These are phyloP conservation scores for Parachaetomium inaequale DNA, from an alignment of 495 filamentous ascomycete species.

Conservation along the genomic window DNA sequence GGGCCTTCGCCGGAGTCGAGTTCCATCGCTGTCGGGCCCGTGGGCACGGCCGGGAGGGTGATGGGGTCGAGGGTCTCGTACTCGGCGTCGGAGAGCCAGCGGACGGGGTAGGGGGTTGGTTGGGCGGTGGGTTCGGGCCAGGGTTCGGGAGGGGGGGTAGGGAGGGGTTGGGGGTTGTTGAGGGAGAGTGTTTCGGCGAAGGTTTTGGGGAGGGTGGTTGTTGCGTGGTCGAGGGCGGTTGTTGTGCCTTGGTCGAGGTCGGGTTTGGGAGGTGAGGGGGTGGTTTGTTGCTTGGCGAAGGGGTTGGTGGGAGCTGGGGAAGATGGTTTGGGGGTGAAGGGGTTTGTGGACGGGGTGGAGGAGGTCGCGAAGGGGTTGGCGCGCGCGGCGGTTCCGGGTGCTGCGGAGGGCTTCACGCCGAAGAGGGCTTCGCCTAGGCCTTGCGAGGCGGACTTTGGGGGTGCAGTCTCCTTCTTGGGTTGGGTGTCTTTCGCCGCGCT, in stretches of 20 bases:
- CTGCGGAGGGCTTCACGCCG: slow-evolving; percentile 41
- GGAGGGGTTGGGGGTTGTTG: slow-evolving; percentile 38
- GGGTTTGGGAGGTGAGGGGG: slow-evolving; percentile 4
- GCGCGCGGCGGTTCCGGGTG: slow-evolving; percentile 27
- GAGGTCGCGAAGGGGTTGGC: slow-evolving; percentile 50
- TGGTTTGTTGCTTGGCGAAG: slow-evolving; percentile 28
- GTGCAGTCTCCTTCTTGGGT: slow-evolving; percentile 10
- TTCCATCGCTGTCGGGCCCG: slow-evolving; percentile 53
- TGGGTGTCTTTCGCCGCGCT: slow-evolving; percentile 21
- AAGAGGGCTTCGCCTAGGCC: slow-evolving; percentile 56
- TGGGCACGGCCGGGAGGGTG: slow-evolving; percentile 40
- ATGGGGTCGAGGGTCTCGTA: slow-evolving; percentile 74
- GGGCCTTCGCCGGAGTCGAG: slow-evolving; percentile 42
- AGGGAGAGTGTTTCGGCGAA: slow-evolving; percentile 62
- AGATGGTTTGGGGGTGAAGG: slow-evolving; percentile 34
- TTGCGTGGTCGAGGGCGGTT: slow-evolving; percentile 26
- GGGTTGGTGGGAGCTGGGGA: slow-evolving; percentile 28
- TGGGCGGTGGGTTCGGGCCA: slow-evolving; percentile 69
- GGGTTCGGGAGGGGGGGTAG: slow-evolving; percentile 53
- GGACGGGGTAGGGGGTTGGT: slow-evolving; percentile 67
- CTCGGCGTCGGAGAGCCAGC: slow-evolving; percentile 81
- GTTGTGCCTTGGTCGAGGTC: slow-evolving; percentile 25
- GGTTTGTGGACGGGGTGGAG: slow-evolving; percentile 29
- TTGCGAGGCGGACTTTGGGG: slow-evolving; percentile 19
- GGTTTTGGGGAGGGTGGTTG: slow-evolving; percentile 56